Base-by-base conservation (phyloP, 1,284 basidiomycete species). In the Puccinia coronata region DNA sequence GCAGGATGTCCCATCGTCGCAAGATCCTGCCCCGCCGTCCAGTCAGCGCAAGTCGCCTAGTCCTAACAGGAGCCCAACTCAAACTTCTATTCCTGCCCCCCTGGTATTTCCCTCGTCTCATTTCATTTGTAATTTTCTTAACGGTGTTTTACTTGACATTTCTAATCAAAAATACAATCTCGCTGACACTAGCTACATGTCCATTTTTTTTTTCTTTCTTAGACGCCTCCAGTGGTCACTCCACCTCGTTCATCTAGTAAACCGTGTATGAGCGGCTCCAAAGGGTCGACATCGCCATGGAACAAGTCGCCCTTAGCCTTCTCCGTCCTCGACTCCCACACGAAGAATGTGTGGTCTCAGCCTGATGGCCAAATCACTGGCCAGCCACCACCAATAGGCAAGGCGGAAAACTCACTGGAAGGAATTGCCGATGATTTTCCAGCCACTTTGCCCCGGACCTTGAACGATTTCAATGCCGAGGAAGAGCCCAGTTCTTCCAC, bases 261-360 rank as follows among this genome's bases (percentile, higher is more conserved):
- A 47, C 31, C 28, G 1, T 57, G 59, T 41, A 70, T 80, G n/a
- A 59, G 34, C 23, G 67, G 65, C 34, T 57, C 77, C 11, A 80
- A 73, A 57, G 79, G 79, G 36, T 80, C 79, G 8, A 28, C 79
- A 57, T 80, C 79, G 3, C 59, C 79, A 23, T 80, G 79, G 79
- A 72, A 69, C 6, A 80, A 80, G 47, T 80, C 79, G 3, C 55
- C 69, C 57, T 63, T 80, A 34, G 69, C 79, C 11, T 80, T 80
- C 49, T 80, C 79, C 12, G 79, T 80, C 4, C 51, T 80, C 14
- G 79, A 80, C 31, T 80, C 79, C 4, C 79, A 80, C 36, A 55
- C 79, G 8, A 80, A 80, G 59, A 80, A 80, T 25, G 79, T 80
- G 2, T 80, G 79, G 79, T 73, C 79, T 47, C 79, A 80, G 36